Conservation (phyloP, 78 protist species). For the Planoprotostelium fungivorum region DNA sequence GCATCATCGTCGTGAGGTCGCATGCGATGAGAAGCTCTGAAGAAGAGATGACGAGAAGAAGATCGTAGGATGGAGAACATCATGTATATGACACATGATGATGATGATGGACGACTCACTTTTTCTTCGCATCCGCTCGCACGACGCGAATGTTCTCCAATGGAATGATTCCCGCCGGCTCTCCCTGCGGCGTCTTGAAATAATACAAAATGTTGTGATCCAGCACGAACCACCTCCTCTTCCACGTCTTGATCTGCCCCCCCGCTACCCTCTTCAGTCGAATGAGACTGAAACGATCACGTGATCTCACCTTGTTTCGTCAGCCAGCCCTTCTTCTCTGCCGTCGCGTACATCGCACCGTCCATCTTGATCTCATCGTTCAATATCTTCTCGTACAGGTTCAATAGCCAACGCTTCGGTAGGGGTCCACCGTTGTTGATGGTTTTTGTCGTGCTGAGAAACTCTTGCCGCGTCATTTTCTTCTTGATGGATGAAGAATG, state of each 20-base stretch:
- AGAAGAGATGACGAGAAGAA: no score
- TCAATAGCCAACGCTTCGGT: conserved; percentile 48
- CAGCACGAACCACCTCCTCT: conserved; percentile 66
- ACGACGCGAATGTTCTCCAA: conserved; percentile 49
- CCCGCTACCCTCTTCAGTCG: not conserved
- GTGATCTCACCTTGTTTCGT: conserved; percentile 45
- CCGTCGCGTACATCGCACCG: conserved; percentile 24
- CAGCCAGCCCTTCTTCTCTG: conserved; percentile 71
- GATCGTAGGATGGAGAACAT: no score
- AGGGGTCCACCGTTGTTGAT: conserved; percentile 62
- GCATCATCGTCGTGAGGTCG: no score
- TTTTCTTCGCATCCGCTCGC: conserved; percentile 26
- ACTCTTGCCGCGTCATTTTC: conserved; percentile 72
- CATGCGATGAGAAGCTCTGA: no score
- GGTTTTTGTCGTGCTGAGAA: conserved; percentile 32
- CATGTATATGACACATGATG: not conserved
- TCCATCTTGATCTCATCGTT: conserved; percentile 70
- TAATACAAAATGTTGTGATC: conserved; percentile 57
- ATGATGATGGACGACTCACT: not conserved
- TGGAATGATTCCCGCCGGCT: conserved; percentile 69
- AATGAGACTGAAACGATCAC: not conserved
- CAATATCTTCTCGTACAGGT: conserved; percentile 66
- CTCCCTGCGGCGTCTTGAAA: conserved; percentile 55
- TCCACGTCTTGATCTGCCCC: conserved; percentile 73
- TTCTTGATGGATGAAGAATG: conserved; percentile 69